A percentile compares a stretch with the other conserved stretches of the same genome.
Conservation (phyloP, 31 red algal species). For the Bonnemaisonia californica region DNA sequence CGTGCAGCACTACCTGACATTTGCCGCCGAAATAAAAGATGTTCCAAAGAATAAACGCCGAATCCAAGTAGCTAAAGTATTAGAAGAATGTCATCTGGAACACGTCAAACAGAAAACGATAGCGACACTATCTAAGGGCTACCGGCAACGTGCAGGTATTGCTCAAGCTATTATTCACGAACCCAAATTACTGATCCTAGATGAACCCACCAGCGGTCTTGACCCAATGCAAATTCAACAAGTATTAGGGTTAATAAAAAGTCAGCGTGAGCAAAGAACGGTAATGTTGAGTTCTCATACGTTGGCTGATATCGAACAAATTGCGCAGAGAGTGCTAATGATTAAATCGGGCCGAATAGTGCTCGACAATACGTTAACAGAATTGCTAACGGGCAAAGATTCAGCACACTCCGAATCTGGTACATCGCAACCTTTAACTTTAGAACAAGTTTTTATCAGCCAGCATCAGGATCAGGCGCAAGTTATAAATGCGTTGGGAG, state of each 20-base stretch:
- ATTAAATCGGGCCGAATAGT: conserved; percentile 8
- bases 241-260: conserved; percentile 16
- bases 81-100: neutral
- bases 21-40: neutral
- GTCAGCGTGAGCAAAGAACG: neutral
- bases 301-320: conserved; percentile 15
- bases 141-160: conserved; percentile 12
- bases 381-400: no score
- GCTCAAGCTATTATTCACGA: conserved; percentile 35
- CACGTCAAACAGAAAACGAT: neutral
- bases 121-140: conserved; percentile 29
- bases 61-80: neutral
- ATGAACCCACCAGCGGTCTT: conserved; percentile 36
- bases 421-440: no score
- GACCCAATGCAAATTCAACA: conserved; percentile 36
- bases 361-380: no score
- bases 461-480: no score
- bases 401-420: no score
- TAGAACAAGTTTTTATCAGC: no score
- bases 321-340: conserved; percentile 15
- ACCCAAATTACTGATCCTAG: conserved; percentile 32
- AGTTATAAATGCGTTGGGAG: no score
- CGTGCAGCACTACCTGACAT: conserved; percentile 14
- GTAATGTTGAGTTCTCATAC: conserved; percentile 34
- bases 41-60: neutral